These are phyloP conservation scores for Hemileccinum rubropunctum DNA, from an alignment of 768 basidiomycete genomes.

Conservation along the genomic window DNA sequence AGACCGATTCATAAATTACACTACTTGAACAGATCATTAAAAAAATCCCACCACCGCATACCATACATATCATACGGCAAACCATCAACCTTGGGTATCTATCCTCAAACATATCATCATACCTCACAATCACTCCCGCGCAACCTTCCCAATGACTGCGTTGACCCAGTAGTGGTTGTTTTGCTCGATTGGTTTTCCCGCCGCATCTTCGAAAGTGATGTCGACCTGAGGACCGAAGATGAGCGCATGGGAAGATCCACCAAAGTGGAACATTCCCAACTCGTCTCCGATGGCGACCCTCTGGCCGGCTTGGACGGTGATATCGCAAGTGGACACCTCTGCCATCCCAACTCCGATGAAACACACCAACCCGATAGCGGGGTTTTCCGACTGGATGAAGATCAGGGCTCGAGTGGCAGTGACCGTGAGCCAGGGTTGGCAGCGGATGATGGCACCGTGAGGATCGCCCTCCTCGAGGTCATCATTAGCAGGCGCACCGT, in stretches of 20 bases:
- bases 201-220: neutral
- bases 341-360: conserved; percentile 61
- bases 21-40: no score
- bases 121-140: neutral
- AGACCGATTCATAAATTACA: no score
- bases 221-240: conserved; percentile 28
- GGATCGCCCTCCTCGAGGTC: conserved; percentile 5
- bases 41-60: no score
- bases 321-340: conserved; percentile 58
- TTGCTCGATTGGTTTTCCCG: neutral
- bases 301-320: conserved; percentile 46
- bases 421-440: conserved; percentile 42
- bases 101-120: neutral
- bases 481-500: neutral
- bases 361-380: conserved; percentile 48
- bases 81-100: neutral
- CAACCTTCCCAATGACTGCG: conserved; percentile 1
- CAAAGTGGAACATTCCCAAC: conserved; percentile 63
- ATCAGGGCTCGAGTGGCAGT: conserved; percentile 51
- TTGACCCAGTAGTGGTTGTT: conserved; percentile 7
- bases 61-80: neutral
- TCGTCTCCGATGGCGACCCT: conserved; percentile 48
- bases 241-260: conserved; percentile 49
- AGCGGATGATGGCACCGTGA: conserved; percentile 22
- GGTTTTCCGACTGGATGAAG: conserved; percentile 52